Evolutionary conservation across 208 protist species (phyloP), one percentile per base, ranked within the genome.

Genomic region (Ichthyophonus hoferi): DNA sequence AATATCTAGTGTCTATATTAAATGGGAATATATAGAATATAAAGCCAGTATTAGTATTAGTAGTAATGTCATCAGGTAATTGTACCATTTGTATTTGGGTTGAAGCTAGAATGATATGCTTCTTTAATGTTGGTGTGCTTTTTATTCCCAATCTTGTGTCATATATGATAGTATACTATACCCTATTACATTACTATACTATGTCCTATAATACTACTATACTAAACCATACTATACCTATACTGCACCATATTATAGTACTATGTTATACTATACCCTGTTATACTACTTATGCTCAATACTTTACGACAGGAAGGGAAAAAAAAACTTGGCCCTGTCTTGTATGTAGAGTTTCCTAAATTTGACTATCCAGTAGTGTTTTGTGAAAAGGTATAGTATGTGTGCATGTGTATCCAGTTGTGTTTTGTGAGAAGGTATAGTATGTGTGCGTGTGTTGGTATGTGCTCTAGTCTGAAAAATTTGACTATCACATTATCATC

Each of bases 311-410:
- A 17, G 39, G 81, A 77, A 34, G 42, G 76, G 50, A 87, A 87
- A 39, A 34, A 34, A 37, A 87, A 87, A 40, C 83, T 87, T 42
- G 83, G 83, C 33, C 83, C 83, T 43, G 38, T 79, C 3, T 0
- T 88, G 58, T 88, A 50, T 33, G n/a, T 88, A n/a, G 85, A 88
- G 12, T 79, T 88, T 7, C 85, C 42, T 41, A 24, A 41, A 42
- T 88, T 88, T 42, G 85, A 88, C 38, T 42, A 81, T 42, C 85
- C 85, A 34, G 85, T 88, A 24, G 58, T 81, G 3, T 88, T 81
- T 37, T 39, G n/a, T 31, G 85, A 88, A 79, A 79, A 79, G 79
- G 42, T 24, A 34, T 34, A 40, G 31, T 58, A 14, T 14, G n/a
- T n/a, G n/a, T n/a, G n/a, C n/a, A n/a, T n/a, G n/a, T n/a, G n/a